A percentile compares a stretch with the other conserved stretches of the same genome.
Conservation (phyloP, 2,329 filamentous ascomycete species). For the Cadophora sp. region DNA sequence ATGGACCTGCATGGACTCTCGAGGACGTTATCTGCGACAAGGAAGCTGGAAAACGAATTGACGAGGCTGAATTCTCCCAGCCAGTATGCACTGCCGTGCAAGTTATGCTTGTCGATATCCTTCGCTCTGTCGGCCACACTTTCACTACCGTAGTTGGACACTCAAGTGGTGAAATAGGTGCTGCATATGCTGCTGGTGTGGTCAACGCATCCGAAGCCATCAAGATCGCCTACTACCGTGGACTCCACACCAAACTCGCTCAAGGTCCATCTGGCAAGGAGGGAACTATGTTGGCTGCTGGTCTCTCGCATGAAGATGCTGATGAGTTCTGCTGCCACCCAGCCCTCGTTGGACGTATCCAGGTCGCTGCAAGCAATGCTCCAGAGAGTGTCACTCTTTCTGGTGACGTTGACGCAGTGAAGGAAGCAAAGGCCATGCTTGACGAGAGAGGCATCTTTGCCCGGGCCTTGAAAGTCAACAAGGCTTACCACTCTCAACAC, state of each 20-base stretch:
- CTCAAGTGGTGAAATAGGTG: conserved; percentile 56
- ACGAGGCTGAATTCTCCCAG: conserved; percentile 46
- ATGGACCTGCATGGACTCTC: conserved; percentile 32
- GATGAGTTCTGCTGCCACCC: conserved; percentile 25
- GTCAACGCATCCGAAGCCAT: conserved; percentile 46
- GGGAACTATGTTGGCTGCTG: conserved; percentile 59
- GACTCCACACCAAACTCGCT: conserved; percentile 43
- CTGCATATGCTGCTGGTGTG: conserved; percentile 52
- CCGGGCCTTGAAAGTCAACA: conserved; percentile 35
- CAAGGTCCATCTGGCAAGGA: conserved; percentile 25
- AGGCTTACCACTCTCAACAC: conserved; percentile 43
- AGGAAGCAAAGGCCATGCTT: conserved; percentile 29
- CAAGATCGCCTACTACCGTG: conserved; percentile 54
- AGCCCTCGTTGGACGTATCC: conserved; percentile 30
- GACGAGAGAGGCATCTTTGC: conserved; percentile 34
- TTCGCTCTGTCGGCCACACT: conserved; percentile 50
- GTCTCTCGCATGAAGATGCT: conserved; percentile 39
- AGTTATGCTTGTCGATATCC: conserved; percentile 52
- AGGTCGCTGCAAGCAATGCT: conserved; percentile 46
- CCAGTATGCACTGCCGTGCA: conserved; percentile 56
- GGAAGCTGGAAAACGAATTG: conserved; percentile 30
- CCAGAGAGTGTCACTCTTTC: conserved; percentile 41
- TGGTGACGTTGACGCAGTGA: conserved; percentile 38
- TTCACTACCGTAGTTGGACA: conserved; percentile 52
- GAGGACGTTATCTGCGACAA: conserved; percentile 32